Evolutionary conservation across 2,329 filamentous ascomycete species (phyloP).

Genomic region (Alternaria consortialis): DNA sequence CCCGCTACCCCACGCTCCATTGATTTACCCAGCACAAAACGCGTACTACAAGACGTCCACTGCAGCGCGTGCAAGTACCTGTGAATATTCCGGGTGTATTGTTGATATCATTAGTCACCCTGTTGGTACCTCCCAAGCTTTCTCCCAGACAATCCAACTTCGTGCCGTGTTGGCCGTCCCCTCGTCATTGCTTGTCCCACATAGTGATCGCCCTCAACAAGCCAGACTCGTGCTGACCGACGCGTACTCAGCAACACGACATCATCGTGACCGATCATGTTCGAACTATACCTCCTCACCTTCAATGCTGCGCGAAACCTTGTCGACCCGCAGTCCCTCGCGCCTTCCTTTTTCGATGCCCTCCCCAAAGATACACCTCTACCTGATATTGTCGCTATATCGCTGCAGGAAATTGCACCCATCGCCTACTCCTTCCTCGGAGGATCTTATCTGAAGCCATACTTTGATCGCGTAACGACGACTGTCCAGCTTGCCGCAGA

Average conservation of each 20-base stretch:
- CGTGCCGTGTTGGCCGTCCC: background rate
- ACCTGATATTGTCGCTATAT: conserved; percentile 72
- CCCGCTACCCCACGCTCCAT: conserved; percentile 14
- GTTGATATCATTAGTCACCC: background rate
- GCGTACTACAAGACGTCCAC: background rate
- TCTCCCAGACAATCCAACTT: background rate
- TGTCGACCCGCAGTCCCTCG: conserved; percentile 75
- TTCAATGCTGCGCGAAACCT: conserved; percentile 85
- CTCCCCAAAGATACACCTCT: conserved; percentile 59
- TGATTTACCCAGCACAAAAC: background rate
- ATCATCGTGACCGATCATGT: conserved; percentile 34
- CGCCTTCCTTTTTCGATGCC: conserved; percentile 67
- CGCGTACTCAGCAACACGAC: conserved; percentile 16
- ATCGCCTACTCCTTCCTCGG: conserved; percentile 86
- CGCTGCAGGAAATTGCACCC: conserved; percentile 88
- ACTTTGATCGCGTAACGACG: conserved; percentile 74
- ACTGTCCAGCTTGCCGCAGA: conserved; percentile 75
- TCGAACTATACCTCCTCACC: conserved; percentile 81
- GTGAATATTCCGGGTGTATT: background rate
- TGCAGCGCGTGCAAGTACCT: background rate
- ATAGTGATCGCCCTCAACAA: conserved; percentile 23
- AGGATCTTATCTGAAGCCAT: conserved; percentile 78
- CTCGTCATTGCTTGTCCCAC: background rate
- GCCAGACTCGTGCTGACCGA: conserved; percentile 32
- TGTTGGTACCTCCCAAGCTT: conserved; percentile 3